Evolutionary conservation across 805 yeast species (phyloP), one percentile per base, ranked within the genome.

Genomic region (Yamadazyma laniorum): DNA sequence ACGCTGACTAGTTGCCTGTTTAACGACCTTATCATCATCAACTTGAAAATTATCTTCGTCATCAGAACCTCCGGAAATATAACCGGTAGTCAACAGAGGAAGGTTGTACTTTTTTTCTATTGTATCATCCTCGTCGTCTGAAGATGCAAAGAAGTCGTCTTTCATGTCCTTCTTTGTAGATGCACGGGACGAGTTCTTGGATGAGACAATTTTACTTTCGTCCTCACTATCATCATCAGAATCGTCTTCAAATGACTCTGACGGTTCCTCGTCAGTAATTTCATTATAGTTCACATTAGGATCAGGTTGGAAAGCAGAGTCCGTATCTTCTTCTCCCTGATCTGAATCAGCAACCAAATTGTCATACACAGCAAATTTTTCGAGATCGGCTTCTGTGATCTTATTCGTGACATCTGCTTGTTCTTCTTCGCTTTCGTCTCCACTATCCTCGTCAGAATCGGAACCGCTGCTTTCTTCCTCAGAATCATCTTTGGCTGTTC

Each of bases 61-160:
- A 25, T 85, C 95, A 1, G 86, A 81, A 2, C 85, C 96, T 4
- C 88, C 95, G 4, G 96, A 88, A 43, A 75, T 75, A 59, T 86
- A 93, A 4, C 99, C 99, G 1, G 77, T 65, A 37, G 82, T 80
- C 35, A 89, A 67, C 32, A 77, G 80, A 0, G 96, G 96, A 11
- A 88, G 69, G 27, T 56, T 56, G 35, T 57, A 51, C 13, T 64
- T 59, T 34, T 44, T 50, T 25, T 35, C 40, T 18, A 34, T 34
- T 14, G 29, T 23, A 42, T 58, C 67, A 21, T 29, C 40, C 14
- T 22, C 33, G 18, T 21, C 31, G 17, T 32, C 35, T 9, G 25
- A 18, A 6, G 23, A 21, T 14, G 52, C 55, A 40, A 56, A 52
- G 48, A 70, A 72, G 35, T 69, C 70, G 42, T 72, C 79, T 37